Evolutionary conservation across 805 yeast genomes (phyloP), one percentile per base, ranked within the genome.

Genomic region (Wickerhamiella cacticola): DNA sequence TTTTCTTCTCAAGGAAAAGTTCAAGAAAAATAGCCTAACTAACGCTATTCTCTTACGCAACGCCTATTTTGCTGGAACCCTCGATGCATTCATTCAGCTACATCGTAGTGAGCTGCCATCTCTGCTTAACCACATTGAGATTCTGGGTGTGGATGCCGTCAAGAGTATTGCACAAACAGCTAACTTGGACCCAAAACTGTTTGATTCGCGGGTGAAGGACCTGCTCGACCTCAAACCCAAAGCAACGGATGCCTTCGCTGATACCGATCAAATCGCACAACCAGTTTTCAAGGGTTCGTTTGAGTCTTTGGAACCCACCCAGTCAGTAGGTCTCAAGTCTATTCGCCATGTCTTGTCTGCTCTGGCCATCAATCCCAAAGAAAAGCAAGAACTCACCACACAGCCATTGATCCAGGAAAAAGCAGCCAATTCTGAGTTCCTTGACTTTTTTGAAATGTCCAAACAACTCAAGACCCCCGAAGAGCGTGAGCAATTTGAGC

Each of bases 321-420:
- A 78, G 39, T 76, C 95, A 0, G 75, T 78, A 51, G 94, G 92
- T 10, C 72, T 87, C 65, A 80, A 79, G 54, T 80, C 80, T 13
- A 80, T 88, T 50, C 76, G 89, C 60, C 84, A 82, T 55, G 75
- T 89, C 2, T 68, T 87, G 34, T 59, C 77, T 19, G 82, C 79
- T 1, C 61, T 79, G 26, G 51, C 60, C 43, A 56, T 60, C 50
- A 63, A 56, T 47, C 62, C 55, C 15, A 31, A 40, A n/a, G 52
- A 54, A 15, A 52, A 58, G 29, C 53, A 55, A 5, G 44, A 49
- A 12, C 16, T 55, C 39, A 57, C 64, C 36, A 52, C 66, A 22
- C 53, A 62, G 13, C 65, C 68, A 7, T 55, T 68, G 51, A 53
- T 57, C 47, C 51, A 64, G 59, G 55, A 66, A 65, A 48, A 63